A percentile compares a stretch with the other conserved stretches of the same genome.
phyloP scores from a whole-genome alignment of 352 stramenopile species.

The Pythium chondricola region DNA sequence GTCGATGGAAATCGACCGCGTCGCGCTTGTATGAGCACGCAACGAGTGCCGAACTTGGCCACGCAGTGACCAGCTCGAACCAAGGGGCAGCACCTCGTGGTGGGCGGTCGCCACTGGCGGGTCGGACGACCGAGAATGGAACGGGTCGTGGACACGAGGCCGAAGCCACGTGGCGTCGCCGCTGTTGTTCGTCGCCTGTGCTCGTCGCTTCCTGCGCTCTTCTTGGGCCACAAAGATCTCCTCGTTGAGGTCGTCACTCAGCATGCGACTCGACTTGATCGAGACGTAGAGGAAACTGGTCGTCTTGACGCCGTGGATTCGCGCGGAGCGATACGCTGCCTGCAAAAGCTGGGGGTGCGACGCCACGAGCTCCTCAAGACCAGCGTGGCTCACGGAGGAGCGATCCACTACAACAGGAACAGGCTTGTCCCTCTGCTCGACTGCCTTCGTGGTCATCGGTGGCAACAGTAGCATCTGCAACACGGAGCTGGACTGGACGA shows the following conservation, averaged over 20 bases:
- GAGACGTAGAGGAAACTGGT: conserved; percentile 61
- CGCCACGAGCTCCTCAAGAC: conserved; percentile 5
- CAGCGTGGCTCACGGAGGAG: neutral
- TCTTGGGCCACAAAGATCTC: conserved; percentile 48
- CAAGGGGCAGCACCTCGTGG: no score
- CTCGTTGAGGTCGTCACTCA: conserved; percentile 47
- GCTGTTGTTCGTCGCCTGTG: conserved; percentile 1
- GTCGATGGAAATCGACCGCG: conserved; percentile 49
- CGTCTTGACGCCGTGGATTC: conserved; percentile 47
- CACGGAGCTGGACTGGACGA: conserved; percentile 53
- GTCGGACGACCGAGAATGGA: conserved; percentile 10
- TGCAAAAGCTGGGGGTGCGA: conserved; percentile 42
- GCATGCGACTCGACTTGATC: conserved; percentile 24
- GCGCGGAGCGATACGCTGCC: conserved; percentile 45
- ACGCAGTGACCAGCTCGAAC: conserved; percentile 23
- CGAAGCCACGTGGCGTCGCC: conserved; percentile 26
- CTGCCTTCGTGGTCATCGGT: neutral
- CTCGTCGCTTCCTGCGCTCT: conserved; percentile 26
- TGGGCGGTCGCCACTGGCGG: no score
- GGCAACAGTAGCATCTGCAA: conserved; percentile 61
- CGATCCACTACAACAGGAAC: conserved; percentile 1
- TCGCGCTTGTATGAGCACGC: conserved; percentile 57
- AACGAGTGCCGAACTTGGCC: conserved; percentile 48
- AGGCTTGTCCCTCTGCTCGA: no score
- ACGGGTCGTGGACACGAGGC: conserved; percentile 16